A percentile compares a stretch with the other conserved stretches of the same genome.
Conservation (phyloP, 768 basidiomycete species). For the Leccinum broughii region DNA sequence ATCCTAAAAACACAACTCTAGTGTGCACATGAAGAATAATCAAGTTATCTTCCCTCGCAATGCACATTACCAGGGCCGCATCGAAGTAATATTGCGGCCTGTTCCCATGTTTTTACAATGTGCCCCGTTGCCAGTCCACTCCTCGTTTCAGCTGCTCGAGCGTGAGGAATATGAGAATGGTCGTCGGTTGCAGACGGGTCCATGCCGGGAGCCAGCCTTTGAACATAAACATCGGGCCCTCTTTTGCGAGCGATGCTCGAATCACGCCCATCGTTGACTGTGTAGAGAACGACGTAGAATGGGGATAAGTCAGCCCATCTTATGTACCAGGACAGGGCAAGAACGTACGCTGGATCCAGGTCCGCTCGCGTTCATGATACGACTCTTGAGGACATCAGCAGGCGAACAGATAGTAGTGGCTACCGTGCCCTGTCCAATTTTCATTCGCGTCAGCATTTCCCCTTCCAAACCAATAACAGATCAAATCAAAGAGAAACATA, state of each 20-base stretch:
- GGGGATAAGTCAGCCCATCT: background rate
- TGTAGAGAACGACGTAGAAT: background rate
- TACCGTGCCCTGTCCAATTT: conserved; percentile 66
- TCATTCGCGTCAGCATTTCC: background rate
- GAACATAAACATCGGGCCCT: conserved; percentile 90
- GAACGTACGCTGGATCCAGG: conserved; percentile 69
- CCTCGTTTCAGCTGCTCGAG: conserved; percentile 77
- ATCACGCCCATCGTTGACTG: conserved; percentile 76
- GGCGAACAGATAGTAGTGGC: conserved; percentile 90
- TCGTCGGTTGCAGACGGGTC: conserved; percentile 83
- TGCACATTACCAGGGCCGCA: too few species aligned
- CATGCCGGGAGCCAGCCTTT: conserved; percentile 91
- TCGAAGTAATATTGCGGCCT: background rate
- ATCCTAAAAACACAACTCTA: background rate
- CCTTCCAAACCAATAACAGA: background rate
- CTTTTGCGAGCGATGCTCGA: conserved; percentile 61
- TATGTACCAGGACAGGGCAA: background rate
- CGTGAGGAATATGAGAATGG: conserved; percentile 84
- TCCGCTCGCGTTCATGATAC: conserved; percentile 88
- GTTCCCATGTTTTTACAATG: conserved; percentile 14
- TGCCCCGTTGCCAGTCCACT: conserved; percentile 58
- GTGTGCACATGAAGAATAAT: background rate
- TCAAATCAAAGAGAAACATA: conserved; percentile 33
- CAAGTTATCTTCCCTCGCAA: background rate
- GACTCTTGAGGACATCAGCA: conserved; percentile 85